A percentile compares a stretch with the other conserved stretches of the same genome.
phyloP scores from a whole-genome alignment of 192 early-diverging fungal genomes.

The Coemansia pectinata region DNA sequence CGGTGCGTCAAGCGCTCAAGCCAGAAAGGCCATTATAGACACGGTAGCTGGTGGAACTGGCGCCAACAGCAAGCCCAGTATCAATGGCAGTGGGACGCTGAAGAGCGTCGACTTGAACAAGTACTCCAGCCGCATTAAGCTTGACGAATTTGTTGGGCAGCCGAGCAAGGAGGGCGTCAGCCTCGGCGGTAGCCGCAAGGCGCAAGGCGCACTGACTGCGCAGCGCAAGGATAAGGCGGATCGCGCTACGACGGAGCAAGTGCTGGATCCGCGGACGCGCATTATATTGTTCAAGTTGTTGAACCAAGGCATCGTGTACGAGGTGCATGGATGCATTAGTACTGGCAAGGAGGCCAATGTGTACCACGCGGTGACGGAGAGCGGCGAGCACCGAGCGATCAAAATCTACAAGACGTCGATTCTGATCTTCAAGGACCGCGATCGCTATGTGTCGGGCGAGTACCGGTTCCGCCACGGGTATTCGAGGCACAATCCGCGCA shows the following conservation, averaged over 20 bases:
- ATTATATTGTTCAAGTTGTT: constrained; percentile 97
- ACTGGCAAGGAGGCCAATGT: constrained; percentile 99
- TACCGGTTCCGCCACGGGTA: constrained; percentile 95
- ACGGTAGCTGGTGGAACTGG: constrained; percentile 13
- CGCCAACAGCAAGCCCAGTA: constrained; percentile 21
- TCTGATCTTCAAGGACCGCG: constrained; percentile 95
- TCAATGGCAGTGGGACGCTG: constrained; percentile 17
- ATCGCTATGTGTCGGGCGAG: constrained; percentile 96
- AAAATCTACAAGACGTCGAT: constrained; percentile 99
- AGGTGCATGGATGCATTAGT: constrained; percentile 96
- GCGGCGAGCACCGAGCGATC: constrained; percentile 82
- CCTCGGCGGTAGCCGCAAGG: constrained; percentile 46
- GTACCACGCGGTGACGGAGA: constrained; percentile 90
- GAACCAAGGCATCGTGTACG: constrained; percentile 85
- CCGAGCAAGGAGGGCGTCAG: constrained; percentile 2
- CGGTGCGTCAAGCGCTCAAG: not conserved
- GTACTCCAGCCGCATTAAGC: constrained; percentile 70
- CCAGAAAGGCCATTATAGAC: constrained; percentile 25
- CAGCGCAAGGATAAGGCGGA: constrained; percentile 86
- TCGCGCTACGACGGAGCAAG: constrained; percentile 95
- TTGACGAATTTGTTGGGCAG: constrained; percentile 56
- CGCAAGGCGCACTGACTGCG: constrained; percentile 24
- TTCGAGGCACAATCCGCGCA: constrained; percentile 88
- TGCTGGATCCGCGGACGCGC: constrained; percentile 95
- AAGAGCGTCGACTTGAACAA: constrained; percentile 63